Base-by-base conservation (phyloP, 2,329 filamentous ascomycete species). In the Zalaria obscura region DNA sequence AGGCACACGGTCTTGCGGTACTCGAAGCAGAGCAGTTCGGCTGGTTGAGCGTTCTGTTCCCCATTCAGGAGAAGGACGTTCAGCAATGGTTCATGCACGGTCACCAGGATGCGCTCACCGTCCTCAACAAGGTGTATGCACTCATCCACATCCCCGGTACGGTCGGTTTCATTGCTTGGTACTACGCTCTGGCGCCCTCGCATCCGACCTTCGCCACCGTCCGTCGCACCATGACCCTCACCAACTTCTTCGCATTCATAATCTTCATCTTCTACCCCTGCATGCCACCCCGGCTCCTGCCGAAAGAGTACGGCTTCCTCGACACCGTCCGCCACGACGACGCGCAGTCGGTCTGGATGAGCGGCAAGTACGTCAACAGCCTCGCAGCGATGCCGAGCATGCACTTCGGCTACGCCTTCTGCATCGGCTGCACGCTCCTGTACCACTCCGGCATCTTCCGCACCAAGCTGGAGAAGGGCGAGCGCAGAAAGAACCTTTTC, bases 131-230 rank as follows among this genome's bases (percentile, higher is more conserved):
- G 46, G 68, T 67, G 26, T 76, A 76, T 55, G 73, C 73, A 1
- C 54, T 76, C 8, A 73, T 76, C 29, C 73, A 77, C 49, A 76
- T 77, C 41, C 73, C 73, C 3, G 73, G 72, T 11, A 75, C 72
- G 35, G 72, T 76, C 43, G 69, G 73, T 42, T 78, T 78, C 55
- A 72, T 78, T 40, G 74, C 70, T 35, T 79, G 72, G 69, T 78
- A 75, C 56, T 79, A 78, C 57, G 73, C 73, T 53, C 66, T 69
- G 35, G 73, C 75, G 3, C 69, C 69, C 3, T 68, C 61, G 1
- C 65, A 68, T 52, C 52, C 60, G 27, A 63, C 61, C 18, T 68
- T 67, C 46, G 58, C 65, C 34, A 51, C 57, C 32, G 63, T 58
- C 36, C 64, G 65, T 42, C 63, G 65, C 9, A 67, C 65, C 29